Evolutionary conservation across 257 asterid genomes (phyloP), one percentile per base, ranked within the genome.

Genomic region (Mentha longifolia): DNA sequence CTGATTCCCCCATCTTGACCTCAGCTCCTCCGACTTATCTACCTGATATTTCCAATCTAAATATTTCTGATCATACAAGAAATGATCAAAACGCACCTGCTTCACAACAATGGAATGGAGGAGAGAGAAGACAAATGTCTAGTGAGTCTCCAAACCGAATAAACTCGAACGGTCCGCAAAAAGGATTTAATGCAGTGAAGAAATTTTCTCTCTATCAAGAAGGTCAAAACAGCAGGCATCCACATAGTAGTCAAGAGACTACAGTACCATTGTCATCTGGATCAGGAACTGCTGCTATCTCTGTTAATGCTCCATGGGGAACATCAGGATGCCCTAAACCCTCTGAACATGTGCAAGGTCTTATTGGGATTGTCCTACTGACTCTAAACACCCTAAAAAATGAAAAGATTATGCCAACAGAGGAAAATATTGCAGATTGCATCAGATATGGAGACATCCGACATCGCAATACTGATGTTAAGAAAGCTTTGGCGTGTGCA

Each of bases 361-460:
- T 88, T 73, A 88, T 81, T 62, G 98, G 97, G 78, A 85, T 91
- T 52, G 62, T 91, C 73, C 76, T 90, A 71, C 90, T 87, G 80
- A 95, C 96, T 45, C 80, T 93, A 83, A 86, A 89, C 86, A 84
- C 93, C 71, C 90, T 93, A 56, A 89, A 86, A 79, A 85, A 59
- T 41, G 96, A 93, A 87, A 89, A 85, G 83, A 78, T 93, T 77
- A 71, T 87, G 92, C 98, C 98, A 11, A 90, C 95, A 10, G 91
- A 89, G 78, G 90, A 80, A 77, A 87, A 93, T 84, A 91, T 93
- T 35, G 33, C 83, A 22, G 89, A 87, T 82, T 93, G 97, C 85
- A 79, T 93, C 69, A 78, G 83, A 79, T 88, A 79, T 68, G 96
- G 96, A 61, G 92, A 87, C 61, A 78, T 74, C 59, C 79, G 76